phyloP scores from a whole-genome alignment of 2,329 filamentous ascomycete species.

The Paraconiothyrium sp. region DNA sequence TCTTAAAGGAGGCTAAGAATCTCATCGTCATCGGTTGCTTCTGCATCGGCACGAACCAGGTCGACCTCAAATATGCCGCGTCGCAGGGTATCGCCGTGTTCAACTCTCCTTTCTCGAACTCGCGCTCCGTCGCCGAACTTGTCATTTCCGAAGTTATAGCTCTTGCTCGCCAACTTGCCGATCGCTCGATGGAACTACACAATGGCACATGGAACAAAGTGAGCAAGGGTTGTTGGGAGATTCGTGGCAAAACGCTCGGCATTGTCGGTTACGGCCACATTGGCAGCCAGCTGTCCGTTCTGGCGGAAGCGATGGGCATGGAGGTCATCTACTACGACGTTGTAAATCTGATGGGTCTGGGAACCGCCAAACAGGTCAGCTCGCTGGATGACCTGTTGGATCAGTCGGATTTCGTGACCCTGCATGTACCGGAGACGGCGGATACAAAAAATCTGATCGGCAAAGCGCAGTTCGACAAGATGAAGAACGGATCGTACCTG shows the following conservation, averaged over 20 bases:
- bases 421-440: constrained; percentile 91
- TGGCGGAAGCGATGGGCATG: constrained; percentile 98
- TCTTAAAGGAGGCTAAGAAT: constrained; percentile 90
- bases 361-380: constrained; percentile 84
- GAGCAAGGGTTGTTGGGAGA: constrained; percentile 95
- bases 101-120: constrained; percentile 99
- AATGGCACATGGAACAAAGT: constrained; percentile 98
- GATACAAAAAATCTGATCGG: constrained; percentile 96
- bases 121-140: constrained; percentile 93
- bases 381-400: constrained; percentile 79
- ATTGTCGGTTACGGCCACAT: constrained; percentile 99
- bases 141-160: constrained; percentile 94
- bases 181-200: constrained; percentile 95
- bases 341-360: constrained; percentile 91
- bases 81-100: constrained; percentile 93
- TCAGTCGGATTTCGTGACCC: constrained; percentile 88
- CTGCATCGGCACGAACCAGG: constrained; percentile 98
- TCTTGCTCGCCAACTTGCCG: constrained; percentile 89
- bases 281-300: constrained; percentile 91
- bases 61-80: constrained; percentile 85
- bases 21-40: constrained; percentile 97
- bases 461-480: constrained; percentile 78
- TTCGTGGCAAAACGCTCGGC: constrained; percentile 94
- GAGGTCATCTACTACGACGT: constrained; percentile 97
- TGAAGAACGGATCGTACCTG: constrained; percentile 92